Percentiles rank a stretch among this genome's conserved stretches.
phyloP scores from a whole-genome alignment of 2,329 filamentous ascomycete species.

The Colletotrichum horii region DNA sequence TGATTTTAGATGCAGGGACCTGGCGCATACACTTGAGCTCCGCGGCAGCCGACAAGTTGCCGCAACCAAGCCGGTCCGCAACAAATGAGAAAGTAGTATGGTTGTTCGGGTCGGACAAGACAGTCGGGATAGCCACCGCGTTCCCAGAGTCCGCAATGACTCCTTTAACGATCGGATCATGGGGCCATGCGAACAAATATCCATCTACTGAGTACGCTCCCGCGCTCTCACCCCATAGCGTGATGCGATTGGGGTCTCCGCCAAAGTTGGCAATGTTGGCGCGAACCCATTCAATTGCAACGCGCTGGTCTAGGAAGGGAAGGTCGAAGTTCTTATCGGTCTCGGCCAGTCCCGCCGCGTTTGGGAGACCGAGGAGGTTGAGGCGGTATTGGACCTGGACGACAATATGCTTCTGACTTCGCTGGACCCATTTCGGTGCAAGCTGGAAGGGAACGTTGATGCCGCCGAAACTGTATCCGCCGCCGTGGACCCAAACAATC shows the following conservation, averaged over 20 bases:
- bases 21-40: neutral
- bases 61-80: neutral
- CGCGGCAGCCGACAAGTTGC: neutral
- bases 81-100: neutral
- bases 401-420: neutral
- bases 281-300: constrained; percentile 53
- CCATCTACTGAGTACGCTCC: constrained; percentile 38
- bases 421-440: neutral
- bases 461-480: constrained; percentile 51
- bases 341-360: neutral
- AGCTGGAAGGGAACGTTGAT: constrained; percentile 37
- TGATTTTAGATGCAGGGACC: neutral
- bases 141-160: neutral
- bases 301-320: constrained; percentile 50
- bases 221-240: constrained; percentile 47
- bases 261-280: constrained; percentile 52
- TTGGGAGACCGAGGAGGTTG: neutral
- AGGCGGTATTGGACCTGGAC: neutral
- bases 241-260: constrained; percentile 45
- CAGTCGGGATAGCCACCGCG: neutral
- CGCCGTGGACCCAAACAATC: constrained; percentile 49
- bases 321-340: neutral
- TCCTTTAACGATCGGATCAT: neutral
- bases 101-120: neutral
- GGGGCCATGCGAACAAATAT: neutral